A percentile compares a stretch with the other conserved stretches of the same genome.
Evolutionary conservation across 2,329 filamentous ascomycete genomes (phyloP).

Genomic region (Colletotrichum acutatum): DNA sequence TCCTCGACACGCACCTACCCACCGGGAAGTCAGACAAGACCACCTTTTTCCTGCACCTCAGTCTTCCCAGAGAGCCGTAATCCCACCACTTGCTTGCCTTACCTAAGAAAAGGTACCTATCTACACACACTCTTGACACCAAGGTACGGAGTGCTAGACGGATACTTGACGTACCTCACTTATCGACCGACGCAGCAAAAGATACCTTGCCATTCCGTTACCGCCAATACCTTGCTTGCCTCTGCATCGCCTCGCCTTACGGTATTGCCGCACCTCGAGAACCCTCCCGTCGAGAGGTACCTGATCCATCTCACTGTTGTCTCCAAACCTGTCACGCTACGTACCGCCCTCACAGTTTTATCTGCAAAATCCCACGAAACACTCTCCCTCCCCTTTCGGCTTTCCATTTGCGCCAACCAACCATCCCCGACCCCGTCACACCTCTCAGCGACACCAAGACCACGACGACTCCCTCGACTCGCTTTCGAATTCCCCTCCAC

Average conservation of each 20-base stretch:
- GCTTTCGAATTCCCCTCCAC: neutral
- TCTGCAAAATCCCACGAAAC: conserved; percentile 34
- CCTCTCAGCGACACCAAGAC: neutral
- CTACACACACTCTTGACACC: no score
- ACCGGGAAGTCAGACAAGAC: conserved; percentile 14
- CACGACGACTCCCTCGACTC: conserved; percentile 28
- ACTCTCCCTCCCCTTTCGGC: conserved; percentile 27
- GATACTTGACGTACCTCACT: neutral
- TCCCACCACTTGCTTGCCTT: neutral
- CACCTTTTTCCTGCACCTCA: conserved; percentile 6
- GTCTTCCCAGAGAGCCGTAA: neutral
- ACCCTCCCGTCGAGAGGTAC: conserved; percentile 12
- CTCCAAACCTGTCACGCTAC: conserved; percentile 19
- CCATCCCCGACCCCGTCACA: conserved; percentile 15
- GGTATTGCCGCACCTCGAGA: neutral
- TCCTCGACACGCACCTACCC: conserved; percentile 16
- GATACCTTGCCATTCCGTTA: neutral
- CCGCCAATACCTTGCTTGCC: neutral
- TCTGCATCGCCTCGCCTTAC: neutral
- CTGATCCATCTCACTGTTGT: neutral
- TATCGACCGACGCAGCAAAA: neutral
- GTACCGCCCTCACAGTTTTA: conserved; percentile 28
- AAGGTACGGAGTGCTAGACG: no score
- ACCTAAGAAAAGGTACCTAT: neutral
- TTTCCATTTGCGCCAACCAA: conserved; percentile 26